Evolutionary conservation across 2,329 filamentous ascomycete species (phyloP), one percentile per base, ranked within the genome.

Genomic region (Penicillium thymicola): DNA sequence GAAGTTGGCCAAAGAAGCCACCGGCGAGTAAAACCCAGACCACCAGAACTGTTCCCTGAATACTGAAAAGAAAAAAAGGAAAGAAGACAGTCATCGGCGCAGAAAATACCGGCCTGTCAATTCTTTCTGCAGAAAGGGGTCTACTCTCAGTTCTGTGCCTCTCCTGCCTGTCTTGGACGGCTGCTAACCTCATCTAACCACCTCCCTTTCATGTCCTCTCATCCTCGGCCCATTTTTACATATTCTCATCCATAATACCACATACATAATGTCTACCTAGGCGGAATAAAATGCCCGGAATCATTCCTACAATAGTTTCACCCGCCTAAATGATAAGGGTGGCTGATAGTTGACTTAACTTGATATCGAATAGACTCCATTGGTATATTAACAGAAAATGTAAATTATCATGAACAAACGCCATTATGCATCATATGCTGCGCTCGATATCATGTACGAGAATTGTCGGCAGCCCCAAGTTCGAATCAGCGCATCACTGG

Each of bases 1-100:
- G 88, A 46, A 89, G 93, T 65, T 99, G 94, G 94, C 94, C 94
- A 2, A 87, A 89, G 68, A 97, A 97, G 70, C 65, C 51, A 32
- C 51, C 55, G 7, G 57, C 63, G 25, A 59, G 50, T 11, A 63
- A 64, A 40, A 21, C 51, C 43, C 42, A 9, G 40, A 37, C 28
- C 6, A 27, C 16, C 21, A n/a, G 27, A 27, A 44, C 21, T 45
- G 25, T 27, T 16, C 21, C 30, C 11, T 51, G 28, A 32, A 30
- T 21, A 3, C n/a, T n/a, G n/a, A n/a, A n/a, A 23, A 18, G 13
- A 9, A 8, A 9, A 13, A n/a, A 23, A 14, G 14, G 2, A 8
- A 40, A 23, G 8, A 42, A 42, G n/a, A 11, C 9, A 16, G 7
- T 13, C 4, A 7, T 34, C 28, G 8, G 5, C 9, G 8, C 16